Conservation (phyloP, 805 yeast genomes). For the Teunomyces funiuensis region DNA sequence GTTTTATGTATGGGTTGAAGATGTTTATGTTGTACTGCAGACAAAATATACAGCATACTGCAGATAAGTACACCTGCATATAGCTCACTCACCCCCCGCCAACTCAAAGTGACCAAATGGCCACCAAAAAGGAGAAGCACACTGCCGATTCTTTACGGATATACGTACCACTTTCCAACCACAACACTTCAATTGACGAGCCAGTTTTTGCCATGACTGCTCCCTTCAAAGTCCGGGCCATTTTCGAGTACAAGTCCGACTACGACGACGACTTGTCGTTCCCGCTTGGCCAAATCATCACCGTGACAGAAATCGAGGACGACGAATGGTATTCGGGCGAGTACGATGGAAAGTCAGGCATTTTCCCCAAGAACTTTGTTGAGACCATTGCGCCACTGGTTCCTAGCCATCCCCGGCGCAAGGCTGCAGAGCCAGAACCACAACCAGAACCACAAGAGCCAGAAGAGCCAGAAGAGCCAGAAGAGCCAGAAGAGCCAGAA, state of each 20-base stretch:
- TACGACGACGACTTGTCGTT: slow-evolving; percentile 85
- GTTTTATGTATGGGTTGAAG: slow-evolving; percentile 10
- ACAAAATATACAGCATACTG: too few relatives aligned
- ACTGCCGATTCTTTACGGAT: too few relatives aligned
- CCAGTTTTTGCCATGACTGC: slow-evolving; percentile 18
- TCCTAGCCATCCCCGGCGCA: slow-evolving; percentile 9
- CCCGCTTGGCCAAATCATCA: slow-evolving; percentile 62
- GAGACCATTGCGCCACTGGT: slow-evolving; percentile 24
- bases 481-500: too few relatives aligned
- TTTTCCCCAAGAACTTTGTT: slow-evolving; percentile 88
- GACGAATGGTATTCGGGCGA: slow-evolving; percentile 89
- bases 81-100: too few relatives aligned
- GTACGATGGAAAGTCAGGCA: slow-evolving; percentile 65
- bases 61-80: too few relatives aligned
- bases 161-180: background rate
- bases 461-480: too few relatives aligned
- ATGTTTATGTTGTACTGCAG: too few relatives aligned
- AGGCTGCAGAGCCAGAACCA: slow-evolving; percentile 7
- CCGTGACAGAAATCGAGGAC: slow-evolving; percentile 79
- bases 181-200: slow-evolving; percentile 14
- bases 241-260: slow-evolving; percentile 58
- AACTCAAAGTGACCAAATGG: too few relatives aligned
- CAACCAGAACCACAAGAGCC: background rate
- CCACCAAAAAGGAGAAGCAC: too few relatives aligned
- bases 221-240: slow-evolving; percentile 70